Conservation (phyloP, 768 basidiomycete genomes). For the Boletellus emodensis region DNA sequence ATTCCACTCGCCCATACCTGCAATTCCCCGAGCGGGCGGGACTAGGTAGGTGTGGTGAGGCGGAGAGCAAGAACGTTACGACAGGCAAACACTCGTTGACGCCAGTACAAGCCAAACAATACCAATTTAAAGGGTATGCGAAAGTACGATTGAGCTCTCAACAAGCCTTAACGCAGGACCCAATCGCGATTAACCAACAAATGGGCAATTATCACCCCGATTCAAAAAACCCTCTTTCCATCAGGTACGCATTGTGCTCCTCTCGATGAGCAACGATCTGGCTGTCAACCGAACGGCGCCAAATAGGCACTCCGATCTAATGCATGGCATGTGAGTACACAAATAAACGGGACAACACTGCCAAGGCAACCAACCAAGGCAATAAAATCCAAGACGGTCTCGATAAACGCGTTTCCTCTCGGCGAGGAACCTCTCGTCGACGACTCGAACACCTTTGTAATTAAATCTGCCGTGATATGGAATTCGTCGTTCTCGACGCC, state of each 20-base stretch:
- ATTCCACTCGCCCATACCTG: no score
- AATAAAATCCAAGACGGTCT: slow-evolving; percentile 39
- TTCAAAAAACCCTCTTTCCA: slow-evolving; percentile 41
- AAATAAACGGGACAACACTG: not conserved
- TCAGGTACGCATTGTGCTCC: slow-evolving; percentile 47
- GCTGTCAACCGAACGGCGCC: slow-evolving; percentile 48
- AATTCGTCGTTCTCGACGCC: slow-evolving; percentile 67
- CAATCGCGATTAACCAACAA: not conserved
- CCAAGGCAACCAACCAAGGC: slow-evolving; percentile 39
- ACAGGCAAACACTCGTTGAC: not conserved
- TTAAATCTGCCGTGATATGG: slow-evolving; percentile 73
- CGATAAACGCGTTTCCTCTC: slow-evolving; percentile 55
- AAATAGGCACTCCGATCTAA: slow-evolving; percentile 51
- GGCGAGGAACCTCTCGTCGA: slow-evolving; percentile 60
- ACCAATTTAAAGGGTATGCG: not conserved
- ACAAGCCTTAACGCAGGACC: not conserved
- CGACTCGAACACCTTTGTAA: slow-evolving; percentile 63
- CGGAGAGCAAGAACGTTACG: not conserved
- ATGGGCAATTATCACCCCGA: slow-evolving; percentile 1
- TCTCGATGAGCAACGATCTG: slow-evolving; percentile 41
- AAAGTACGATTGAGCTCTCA: not conserved
- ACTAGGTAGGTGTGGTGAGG: not conserved
- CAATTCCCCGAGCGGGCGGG: no score
- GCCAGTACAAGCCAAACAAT: not conserved
- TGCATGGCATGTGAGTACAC: not conserved